Percentiles rank a stretch among this genome's conserved stretches.
phyloP scores from a whole-genome alignment of 208 protist genomes.

The Borovskyia barvae region DNA sequence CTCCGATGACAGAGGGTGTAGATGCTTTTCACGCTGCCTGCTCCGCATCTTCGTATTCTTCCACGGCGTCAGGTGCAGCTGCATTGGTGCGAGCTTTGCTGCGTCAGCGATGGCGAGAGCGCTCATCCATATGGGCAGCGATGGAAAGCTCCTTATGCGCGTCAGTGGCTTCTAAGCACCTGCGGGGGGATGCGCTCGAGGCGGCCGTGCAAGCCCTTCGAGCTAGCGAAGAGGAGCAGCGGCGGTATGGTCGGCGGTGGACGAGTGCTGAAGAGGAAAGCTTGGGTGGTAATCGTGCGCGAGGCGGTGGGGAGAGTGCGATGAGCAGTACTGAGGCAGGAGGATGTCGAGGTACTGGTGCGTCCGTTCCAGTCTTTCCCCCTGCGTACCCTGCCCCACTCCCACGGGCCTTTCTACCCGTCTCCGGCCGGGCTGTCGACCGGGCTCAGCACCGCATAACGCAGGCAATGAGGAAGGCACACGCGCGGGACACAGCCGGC shows the following conservation, averaged over 20 bases:
- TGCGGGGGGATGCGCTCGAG: conserved; percentile 43
- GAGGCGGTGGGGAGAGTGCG: too few relatives aligned
- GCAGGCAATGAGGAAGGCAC: background rate
- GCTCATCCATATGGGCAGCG: conserved; percentile 22
- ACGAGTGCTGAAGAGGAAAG: background rate
- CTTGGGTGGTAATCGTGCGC: too few relatives aligned
- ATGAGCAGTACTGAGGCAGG: too few relatives aligned
- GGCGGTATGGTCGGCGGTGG: conserved; percentile 10
- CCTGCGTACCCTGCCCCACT: conserved; percentile 29
- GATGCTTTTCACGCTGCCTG: background rate
- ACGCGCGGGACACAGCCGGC: background rate
- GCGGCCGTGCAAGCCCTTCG: conserved; percentile 46
- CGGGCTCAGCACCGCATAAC: conserved; percentile 37
- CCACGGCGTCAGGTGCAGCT: background rate
- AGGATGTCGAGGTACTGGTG: background rate
- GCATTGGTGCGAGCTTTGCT: conserved; percentile 16
- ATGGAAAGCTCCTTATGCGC: conserved; percentile 40
- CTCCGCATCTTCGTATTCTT: background rate
- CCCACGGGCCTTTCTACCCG: too few relatives aligned
- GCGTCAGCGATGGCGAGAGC: conserved; percentile 10
- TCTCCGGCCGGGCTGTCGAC: conserved; percentile 43
- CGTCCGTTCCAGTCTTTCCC: conserved; percentile 22
- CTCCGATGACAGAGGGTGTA: background rate
- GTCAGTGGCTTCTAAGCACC: conserved; percentile 31
- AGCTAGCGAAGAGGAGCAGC: conserved; percentile 13